phyloP scores from a whole-genome alignment of 306 rosid species.

The Potentilla sterilis region DNA sequence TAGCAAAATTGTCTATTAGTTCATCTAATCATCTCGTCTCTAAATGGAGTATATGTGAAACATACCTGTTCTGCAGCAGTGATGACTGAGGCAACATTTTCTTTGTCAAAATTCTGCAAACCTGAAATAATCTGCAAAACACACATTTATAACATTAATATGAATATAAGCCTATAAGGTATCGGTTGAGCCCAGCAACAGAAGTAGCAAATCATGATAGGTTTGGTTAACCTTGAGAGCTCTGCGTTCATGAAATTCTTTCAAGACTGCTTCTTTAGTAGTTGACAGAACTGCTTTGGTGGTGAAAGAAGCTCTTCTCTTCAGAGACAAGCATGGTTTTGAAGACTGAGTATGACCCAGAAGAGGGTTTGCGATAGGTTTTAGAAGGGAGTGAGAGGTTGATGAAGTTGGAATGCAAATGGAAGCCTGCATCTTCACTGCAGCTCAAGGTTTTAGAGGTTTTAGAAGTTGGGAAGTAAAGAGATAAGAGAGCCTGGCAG shows the following conservation, averaged over 20 bases:
- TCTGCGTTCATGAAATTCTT: slow-evolving; percentile 57
- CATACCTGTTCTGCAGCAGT: slow-evolving; percentile 90
- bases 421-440: slow-evolving; percentile 51
- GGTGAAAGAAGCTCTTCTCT: slow-evolving; percentile 44
- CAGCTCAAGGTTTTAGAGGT: slow-evolving; percentile 11
- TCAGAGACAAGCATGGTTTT: slow-evolving; percentile 38
- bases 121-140: slow-evolving; percentile 80
- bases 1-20: too few relatives aligned
- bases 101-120: slow-evolving; percentile 72
- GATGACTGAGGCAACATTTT: slow-evolving; percentile 74
- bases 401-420: slow-evolving; percentile 50
- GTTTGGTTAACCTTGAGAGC: slow-evolving; percentile 72
- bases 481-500: slow-evolving; percentile 49
- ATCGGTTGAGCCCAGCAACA: too few relatives aligned
- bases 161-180: too few relatives aligned
- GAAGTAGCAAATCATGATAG: too few relatives aligned
- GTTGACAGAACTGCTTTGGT: slow-evolving; percentile 58
- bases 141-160: background rate
- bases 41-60: background rate
- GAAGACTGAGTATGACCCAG: slow-evolving; percentile 27
- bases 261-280: slow-evolving; percentile 55
- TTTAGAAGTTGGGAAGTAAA: slow-evolving; percentile 24
- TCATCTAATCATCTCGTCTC: too few relatives aligned
- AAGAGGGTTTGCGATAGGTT: slow-evolving; percentile 45
- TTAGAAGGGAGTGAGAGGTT: slow-evolving; percentile 48